Percentiles rank a stretch among this genome's conserved stretches.
These are phyloP conservation scores for Lactarius evosmus DNA, from an alignment of 768 basidiomycete genomes.

Conservation along the genomic window DNA sequence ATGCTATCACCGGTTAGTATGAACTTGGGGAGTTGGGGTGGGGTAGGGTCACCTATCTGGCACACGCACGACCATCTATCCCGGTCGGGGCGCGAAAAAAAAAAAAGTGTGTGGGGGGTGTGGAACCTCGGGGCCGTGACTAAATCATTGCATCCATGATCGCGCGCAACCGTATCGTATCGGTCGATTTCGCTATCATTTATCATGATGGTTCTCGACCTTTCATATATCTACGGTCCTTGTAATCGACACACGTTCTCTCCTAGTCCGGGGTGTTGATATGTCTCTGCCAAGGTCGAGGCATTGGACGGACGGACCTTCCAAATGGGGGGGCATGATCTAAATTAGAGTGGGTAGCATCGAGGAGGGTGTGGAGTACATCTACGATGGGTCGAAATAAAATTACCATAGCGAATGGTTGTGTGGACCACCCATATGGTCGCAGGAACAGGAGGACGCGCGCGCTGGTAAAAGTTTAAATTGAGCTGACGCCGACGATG, in stretches of 20 bases:
- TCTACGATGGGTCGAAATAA: background rate
- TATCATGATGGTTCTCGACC: background rate
- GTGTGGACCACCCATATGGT: background rate
- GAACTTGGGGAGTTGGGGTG: too few species aligned
- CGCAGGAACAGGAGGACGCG: background rate
- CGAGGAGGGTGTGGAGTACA: background rate
- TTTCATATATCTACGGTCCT: background rate
- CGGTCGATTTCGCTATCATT: slow-evolving; percentile 8
- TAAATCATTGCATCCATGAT: background rate
- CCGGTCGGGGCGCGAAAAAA: slow-evolving; percentile 1
- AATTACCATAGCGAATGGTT: background rate
- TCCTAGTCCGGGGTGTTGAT: background rate
- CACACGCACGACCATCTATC: background rate
- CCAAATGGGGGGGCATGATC: background rate
- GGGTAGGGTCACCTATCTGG: background rate
- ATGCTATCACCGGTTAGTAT: slow-evolving; percentile 1
- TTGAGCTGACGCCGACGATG: background rate
- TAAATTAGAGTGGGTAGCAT: background rate
- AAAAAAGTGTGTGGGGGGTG: background rate
- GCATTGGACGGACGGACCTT: background rate
- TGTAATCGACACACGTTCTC: background rate
- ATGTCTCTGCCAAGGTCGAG: background rate
- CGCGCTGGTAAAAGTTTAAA: background rate
- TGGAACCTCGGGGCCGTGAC: background rate
- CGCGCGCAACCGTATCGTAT: background rate